Evolutionary conservation across 768 basidiomycete species (phyloP), one percentile per base, ranked within the genome.

Genomic region (Gautieria morchelliformis): DNA sequence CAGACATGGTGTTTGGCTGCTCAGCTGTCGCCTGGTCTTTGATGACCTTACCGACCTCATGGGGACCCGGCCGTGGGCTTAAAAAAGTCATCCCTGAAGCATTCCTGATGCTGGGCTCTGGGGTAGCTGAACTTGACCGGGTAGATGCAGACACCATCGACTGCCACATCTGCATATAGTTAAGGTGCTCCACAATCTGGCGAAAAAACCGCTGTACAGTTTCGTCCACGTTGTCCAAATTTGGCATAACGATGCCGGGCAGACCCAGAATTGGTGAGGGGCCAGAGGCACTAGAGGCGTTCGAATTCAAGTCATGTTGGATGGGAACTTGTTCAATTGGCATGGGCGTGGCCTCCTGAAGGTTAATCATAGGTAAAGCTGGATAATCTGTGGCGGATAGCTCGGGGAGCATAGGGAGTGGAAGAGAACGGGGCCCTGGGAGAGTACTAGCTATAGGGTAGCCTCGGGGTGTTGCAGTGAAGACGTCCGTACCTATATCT

Each of bases 131-230:
- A 33, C 15, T 49, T 7, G 44, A 19, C 19, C 19, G 37, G n/a
- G 55, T 33, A 17, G 42, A 39, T 51, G 45, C 14, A n/a, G 42
- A 44, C 46, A 27, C 14, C 1, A 22, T 20, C 9, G 56, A 48
- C 20, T 46, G 75, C 51, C 78, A 78, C 40, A 77, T 74, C 64
- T 87, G 83, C 72, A 92, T 82, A 45, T 78, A 77, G 63, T 85
- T 83, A 56, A 93, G 78, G 66, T 89, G 88, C 48, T 86, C 81
- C 8, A 84, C 87, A 47, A 93, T 84, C 68, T 94, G 89, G 55
- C 87, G 77, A 70, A 93, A 89, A 72, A 94, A 94, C 47, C 81
- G 71, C 62, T 92, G 89, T 64, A 95, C 82, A 46, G 80, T 83
- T 53, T 81, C 81, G 64, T 93, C 85, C 20, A 40, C 33, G 15